phyloP scores from a whole-genome alignment of 352 stramenopile species.

The Elongisporangium undulatum region DNA sequence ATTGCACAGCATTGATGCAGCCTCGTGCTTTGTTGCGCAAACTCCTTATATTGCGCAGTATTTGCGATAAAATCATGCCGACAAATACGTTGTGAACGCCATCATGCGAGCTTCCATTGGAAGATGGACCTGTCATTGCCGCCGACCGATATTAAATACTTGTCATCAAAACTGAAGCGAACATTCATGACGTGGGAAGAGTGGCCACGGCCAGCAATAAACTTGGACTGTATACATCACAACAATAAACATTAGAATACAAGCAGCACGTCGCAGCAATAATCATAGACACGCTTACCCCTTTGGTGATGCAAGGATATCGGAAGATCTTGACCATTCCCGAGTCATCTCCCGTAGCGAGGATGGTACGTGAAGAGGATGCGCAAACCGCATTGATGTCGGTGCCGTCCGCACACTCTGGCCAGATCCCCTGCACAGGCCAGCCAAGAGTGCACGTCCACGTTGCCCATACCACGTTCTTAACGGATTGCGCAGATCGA shows the following conservation, averaged over 20 bases:
- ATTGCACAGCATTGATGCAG: too few relatives aligned
- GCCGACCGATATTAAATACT: conserved; percentile 74
- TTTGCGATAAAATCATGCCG: too few relatives aligned
- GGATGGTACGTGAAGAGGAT: conserved; percentile 54
- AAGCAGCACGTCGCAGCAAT: neutral
- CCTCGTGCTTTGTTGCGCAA: too few relatives aligned
- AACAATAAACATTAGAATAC: conserved; percentile 1
- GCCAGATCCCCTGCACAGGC: conserved; percentile 91
- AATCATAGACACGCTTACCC: conserved; percentile 31
- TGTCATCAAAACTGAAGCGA: conserved; percentile 78
- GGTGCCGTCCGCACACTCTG: conserved; percentile 70
- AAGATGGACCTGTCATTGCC: conserved; percentile 86
- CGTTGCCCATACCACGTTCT: conserved; percentile 86
- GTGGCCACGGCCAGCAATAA: conserved; percentile 53
- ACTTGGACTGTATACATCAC: conserved; percentile 32
- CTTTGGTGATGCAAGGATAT: conserved; percentile 73
- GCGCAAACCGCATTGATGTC: conserved; percentile 80
- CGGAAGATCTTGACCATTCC: conserved; percentile 85
- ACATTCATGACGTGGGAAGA: conserved; percentile 82
- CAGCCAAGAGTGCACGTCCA: conserved; percentile 89
- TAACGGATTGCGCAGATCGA: conserved; percentile 55
- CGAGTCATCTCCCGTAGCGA: conserved; percentile 81
- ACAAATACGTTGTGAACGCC: too few relatives aligned
- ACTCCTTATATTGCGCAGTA: too few relatives aligned
- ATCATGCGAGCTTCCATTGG: conserved; percentile 69